These are phyloP conservation scores for Phytophthora tentaculata DNA, from an alignment of 352 stramenopile species.

Conservation along the genomic window DNA sequence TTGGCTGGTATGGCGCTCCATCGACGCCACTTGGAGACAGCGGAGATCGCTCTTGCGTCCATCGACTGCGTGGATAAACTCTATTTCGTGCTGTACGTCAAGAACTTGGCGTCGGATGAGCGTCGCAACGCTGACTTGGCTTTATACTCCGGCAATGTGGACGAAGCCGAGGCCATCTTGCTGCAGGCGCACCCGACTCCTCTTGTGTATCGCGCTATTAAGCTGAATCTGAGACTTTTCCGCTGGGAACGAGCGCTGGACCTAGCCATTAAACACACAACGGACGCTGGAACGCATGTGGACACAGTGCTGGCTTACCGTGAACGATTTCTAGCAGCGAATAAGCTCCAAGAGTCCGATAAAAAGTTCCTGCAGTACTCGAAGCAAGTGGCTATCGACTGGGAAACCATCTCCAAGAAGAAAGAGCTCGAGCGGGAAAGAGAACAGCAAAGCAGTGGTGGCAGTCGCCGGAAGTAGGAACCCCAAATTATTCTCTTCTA, in stretches of 20 bases:
- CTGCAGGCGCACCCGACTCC: conserved; percentile 89
- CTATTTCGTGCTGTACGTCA: conserved; percentile 92
- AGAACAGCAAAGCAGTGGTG: conserved; percentile 54
- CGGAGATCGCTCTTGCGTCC: conserved; percentile 91
- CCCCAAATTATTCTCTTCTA: background rate
- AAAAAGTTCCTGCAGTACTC: conserved; percentile 89
- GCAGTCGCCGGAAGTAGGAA: conserved; percentile 63
- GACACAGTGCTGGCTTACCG: conserved; percentile 92
- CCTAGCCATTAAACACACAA: conserved; percentile 91
- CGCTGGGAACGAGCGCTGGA: conserved; percentile 90
- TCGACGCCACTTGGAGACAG: conserved; percentile 89
- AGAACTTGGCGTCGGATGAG: conserved; percentile 83
- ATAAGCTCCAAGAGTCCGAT: conserved; percentile 89
- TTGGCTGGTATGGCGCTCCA: conserved; percentile 92
- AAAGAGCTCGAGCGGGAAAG: conserved; percentile 89
- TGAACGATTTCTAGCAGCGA: conserved; percentile 84
- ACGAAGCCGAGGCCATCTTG: conserved; percentile 93
- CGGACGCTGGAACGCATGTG: conserved; percentile 82
- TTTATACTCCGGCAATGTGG: conserved; percentile 83
- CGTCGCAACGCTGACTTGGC: conserved; percentile 90
- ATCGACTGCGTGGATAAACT: conserved; percentile 94
- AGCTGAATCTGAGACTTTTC: conserved; percentile 93
- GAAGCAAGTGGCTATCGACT: conserved; percentile 88
- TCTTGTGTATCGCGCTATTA: conserved; percentile 93
- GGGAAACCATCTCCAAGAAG: conserved; percentile 90